A percentile compares a stretch with the other conserved stretches of the same genome.
phyloP scores from a whole-genome alignment of 2,329 filamentous ascomycete species.

The Monosporascus sp. region DNA sequence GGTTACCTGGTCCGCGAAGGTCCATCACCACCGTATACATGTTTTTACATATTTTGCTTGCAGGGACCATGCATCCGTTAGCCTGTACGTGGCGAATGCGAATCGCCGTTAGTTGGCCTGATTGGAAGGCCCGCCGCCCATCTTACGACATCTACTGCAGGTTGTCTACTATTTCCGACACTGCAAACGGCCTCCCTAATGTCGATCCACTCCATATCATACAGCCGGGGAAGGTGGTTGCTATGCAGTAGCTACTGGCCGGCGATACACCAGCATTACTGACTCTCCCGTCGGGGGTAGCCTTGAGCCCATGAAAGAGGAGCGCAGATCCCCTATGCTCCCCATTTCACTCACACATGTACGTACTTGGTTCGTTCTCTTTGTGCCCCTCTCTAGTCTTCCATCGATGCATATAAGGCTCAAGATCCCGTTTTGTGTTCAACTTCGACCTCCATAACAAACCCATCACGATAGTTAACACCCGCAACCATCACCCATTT shows the following conservation, averaged over 20 bases:
- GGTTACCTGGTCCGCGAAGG: too few relatives aligned
- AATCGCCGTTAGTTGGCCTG: constrained; percentile 13
- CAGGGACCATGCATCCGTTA: constrained; percentile 16
- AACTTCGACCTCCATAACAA: too few relatives aligned
- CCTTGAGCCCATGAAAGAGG: background rate
- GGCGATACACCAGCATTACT: background rate
- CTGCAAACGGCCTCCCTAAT: constrained; percentile 18
- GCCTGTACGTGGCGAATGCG: constrained; percentile 23
- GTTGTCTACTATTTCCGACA: constrained; percentile 15
- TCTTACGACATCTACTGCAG: constrained; percentile 22
- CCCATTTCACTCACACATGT: too few relatives aligned
- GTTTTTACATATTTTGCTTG: too few relatives aligned
- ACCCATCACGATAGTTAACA: too few relatives aligned
- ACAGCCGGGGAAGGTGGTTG: background rate
- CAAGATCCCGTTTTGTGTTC: too few relatives aligned
- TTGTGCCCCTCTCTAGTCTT: constrained; percentile 11
- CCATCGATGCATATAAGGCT: background rate
- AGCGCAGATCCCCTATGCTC: constrained; percentile 1
- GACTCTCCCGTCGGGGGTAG: background rate
- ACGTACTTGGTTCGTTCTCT: background rate
- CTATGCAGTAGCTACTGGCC: background rate
- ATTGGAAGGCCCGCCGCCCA: constrained; percentile 19
- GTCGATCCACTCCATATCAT: constrained; percentile 18
- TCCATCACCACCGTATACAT: too few relatives aligned
- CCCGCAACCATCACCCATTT: too few relatives aligned